Percentiles rank a stretch among this genome's conserved stretches.
These are phyloP conservation scores for Filobasidium wieringae DNA, from an alignment of 768 basidiomycete species.

Conservation along the genomic window DNA sequence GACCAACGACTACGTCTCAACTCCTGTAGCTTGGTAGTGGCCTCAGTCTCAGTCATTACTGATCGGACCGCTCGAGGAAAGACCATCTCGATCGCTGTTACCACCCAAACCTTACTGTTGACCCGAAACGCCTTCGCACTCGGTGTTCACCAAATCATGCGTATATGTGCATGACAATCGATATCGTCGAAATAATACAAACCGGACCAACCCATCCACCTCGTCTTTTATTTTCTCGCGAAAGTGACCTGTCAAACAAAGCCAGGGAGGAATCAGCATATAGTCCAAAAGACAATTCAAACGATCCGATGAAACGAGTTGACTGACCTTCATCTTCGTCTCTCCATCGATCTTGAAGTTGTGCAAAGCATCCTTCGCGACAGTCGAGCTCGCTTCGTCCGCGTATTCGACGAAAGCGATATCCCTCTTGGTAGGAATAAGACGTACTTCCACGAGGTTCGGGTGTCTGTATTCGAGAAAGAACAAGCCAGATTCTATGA, in stretches of 20 bases:
- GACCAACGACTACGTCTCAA: too few relatives aligned
- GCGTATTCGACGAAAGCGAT: conserved; percentile 97
- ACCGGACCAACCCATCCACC: too few relatives aligned
- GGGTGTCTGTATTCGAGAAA: conserved; percentile 56
- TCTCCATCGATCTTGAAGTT: conserved; percentile 95
- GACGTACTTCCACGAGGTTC: conserved; percentile 91
- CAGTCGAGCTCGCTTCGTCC: conserved; percentile 81
- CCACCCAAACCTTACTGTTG: too few relatives aligned
- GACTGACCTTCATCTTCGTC: conserved; percentile 85
- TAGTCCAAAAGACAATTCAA: not conserved
- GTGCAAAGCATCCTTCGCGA: conserved; percentile 91
- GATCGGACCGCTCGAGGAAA: too few relatives aligned
- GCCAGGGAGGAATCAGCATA: not conserved
- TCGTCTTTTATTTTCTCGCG: conserved; percentile 2
- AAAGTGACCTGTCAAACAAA: not conserved
- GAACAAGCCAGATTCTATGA: not conserved
- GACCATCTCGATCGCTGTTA: too few relatives aligned
- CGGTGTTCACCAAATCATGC: too few relatives aligned
- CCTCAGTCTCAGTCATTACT: too few relatives aligned
- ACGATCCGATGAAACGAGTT: not conserved
- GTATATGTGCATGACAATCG: too few relatives aligned
- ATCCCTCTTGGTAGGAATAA: conserved; percentile 91
- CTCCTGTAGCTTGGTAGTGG: too few relatives aligned
- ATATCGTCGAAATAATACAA: too few relatives aligned
- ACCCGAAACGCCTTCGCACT: too few relatives aligned